A percentile compares a stretch with the other conserved stretches of the same genome.
Conservation (phyloP, 768 basidiomycete species). For the Phanerochaete carnosa region DNA sequence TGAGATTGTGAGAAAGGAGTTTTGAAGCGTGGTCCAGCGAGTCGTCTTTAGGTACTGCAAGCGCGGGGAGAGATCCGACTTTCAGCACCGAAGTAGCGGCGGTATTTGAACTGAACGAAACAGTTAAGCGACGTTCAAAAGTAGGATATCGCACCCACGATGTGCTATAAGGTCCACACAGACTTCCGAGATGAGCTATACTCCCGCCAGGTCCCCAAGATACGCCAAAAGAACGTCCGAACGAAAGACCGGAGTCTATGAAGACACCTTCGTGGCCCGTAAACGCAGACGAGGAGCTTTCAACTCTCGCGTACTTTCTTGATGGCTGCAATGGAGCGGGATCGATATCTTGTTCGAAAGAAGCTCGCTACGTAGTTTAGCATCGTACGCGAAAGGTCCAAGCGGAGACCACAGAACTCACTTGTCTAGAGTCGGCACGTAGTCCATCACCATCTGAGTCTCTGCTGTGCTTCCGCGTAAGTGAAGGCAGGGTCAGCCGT, state of each 20-base stretch:
- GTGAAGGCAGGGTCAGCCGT: slow-evolving; percentile 34
- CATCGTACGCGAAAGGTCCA: not conserved
- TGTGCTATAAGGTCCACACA: slow-evolving; percentile 56
- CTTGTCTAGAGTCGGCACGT: slow-evolving; percentile 56
- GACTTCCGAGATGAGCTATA: slow-evolving; percentile 70
- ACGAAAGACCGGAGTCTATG: slow-evolving; percentile 78
- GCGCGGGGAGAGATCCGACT: slow-evolving; percentile 45
- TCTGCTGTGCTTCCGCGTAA: slow-evolving; percentile 70
- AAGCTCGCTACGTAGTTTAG: slow-evolving; percentile 54
- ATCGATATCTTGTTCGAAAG: slow-evolving; percentile 73
- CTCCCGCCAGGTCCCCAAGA: slow-evolving; percentile 86
- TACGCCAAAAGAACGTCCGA: slow-evolving; percentile 86
- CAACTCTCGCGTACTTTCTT: slow-evolving; percentile 77
- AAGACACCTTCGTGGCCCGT: slow-evolving; percentile 61
- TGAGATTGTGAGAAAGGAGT: slow-evolving; percentile 74
- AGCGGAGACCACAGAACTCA: slow-evolving; percentile 33
- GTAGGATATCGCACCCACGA: slow-evolving; percentile 40
- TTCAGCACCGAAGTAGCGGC: slow-evolving; percentile 64
- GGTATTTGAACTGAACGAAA: slow-evolving; percentile 39
- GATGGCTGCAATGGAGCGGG: slow-evolving; percentile 69
- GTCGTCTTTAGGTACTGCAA: slow-evolving; percentile 30
- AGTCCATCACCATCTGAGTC: slow-evolving; percentile 74
- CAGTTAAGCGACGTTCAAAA: slow-evolving; percentile 4
- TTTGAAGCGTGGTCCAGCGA: slow-evolving; percentile 46
- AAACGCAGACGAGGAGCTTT: slow-evolving; percentile 61